Conservation (phyloP, 2,329 filamentous ascomycete genomes). For the Gremmenia infestans region DNA sequence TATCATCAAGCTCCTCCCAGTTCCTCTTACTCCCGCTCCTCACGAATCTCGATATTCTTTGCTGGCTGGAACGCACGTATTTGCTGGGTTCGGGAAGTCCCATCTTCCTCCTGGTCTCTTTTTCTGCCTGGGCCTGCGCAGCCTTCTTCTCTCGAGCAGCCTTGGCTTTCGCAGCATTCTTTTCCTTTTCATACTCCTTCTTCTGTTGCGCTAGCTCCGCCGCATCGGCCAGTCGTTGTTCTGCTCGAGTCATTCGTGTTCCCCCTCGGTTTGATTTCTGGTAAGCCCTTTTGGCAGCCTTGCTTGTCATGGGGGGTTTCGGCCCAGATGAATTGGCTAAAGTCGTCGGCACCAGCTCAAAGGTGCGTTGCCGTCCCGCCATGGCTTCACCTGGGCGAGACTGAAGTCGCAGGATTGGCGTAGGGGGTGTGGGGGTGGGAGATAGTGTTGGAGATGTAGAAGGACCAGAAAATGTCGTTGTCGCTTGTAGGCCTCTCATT, state of each 20-base stretch:
- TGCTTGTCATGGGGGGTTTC: conserved; percentile 41
- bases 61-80: conserved; percentile 50
- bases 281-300: conserved; percentile 44
- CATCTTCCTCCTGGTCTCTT: conserved; percentile 45
- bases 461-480: background rate
- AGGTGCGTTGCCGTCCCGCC: conserved; percentile 38
- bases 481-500: conserved; percentile 2
- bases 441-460: background rate
- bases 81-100: conserved; percentile 48
- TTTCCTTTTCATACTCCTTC: conserved; percentile 49
- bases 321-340: conserved; percentile 19
- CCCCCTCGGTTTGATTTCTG: conserved; percentile 37
- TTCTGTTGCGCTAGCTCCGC: conserved; percentile 36
- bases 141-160: conserved; percentile 50
- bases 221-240: conserved; percentile 35
- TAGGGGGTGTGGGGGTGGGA: background rate
- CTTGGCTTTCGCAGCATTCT: conserved; percentile 47
- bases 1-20: conserved; percentile 16
- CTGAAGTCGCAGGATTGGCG: background rate
- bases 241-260: conserved; percentile 38
- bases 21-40: conserved; percentile 24
- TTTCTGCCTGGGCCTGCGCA: conserved; percentile 46
- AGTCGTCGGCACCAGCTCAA: conserved; percentile 39
- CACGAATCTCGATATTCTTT: conserved; percentile 51
- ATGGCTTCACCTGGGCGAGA: conserved; percentile 9